These are phyloP conservation scores for Boletus nobilissimus DNA, from an alignment of 1,284 basidiomycete genomes.

Conservation along the genomic window DNA sequence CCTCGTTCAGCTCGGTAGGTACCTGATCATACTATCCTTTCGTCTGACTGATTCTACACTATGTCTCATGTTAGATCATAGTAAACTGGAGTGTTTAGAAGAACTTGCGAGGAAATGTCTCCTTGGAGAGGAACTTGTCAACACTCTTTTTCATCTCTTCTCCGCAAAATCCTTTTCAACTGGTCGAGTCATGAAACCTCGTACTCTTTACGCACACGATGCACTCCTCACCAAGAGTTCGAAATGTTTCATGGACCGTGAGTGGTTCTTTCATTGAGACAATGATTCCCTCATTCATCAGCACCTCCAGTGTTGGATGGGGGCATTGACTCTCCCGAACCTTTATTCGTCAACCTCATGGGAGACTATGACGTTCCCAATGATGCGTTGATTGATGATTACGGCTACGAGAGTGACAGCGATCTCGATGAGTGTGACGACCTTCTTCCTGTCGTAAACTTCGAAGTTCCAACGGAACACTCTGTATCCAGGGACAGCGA, in stretches of 20 bases:
- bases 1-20: too few relatives aligned
- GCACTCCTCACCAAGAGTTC: conserved; percentile 35
- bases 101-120: conserved; percentile 40
- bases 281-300: neutral
- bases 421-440: conserved; percentile 2
- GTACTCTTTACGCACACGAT: conserved; percentile 39
- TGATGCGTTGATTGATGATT: neutral
- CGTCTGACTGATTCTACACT: neutral
- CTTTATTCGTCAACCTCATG: neutral
- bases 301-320: neutral
- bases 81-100: conserved; percentile 24
- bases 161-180: conserved; percentile 30
- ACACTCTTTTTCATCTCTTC: conserved; percentile 47
- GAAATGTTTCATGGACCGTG: conserved; percentile 38
- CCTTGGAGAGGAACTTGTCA: conserved; percentile 39
- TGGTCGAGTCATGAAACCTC: conserved; percentile 29
- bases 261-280: conserved; percentile 4
- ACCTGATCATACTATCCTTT: neutral
- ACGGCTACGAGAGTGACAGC: neutral
- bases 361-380: neutral
- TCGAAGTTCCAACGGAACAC: neutral
- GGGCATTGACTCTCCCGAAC: neutral
- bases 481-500: neutral
- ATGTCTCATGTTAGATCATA: conserved; percentile 5
- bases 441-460: too few relatives aligned